A percentile compares a stretch with the other conserved stretches of the same genome.
These are phyloP conservation scores for Trapa incisa DNA, from an alignment of 345 rosid species.

Conservation along the genomic window DNA sequence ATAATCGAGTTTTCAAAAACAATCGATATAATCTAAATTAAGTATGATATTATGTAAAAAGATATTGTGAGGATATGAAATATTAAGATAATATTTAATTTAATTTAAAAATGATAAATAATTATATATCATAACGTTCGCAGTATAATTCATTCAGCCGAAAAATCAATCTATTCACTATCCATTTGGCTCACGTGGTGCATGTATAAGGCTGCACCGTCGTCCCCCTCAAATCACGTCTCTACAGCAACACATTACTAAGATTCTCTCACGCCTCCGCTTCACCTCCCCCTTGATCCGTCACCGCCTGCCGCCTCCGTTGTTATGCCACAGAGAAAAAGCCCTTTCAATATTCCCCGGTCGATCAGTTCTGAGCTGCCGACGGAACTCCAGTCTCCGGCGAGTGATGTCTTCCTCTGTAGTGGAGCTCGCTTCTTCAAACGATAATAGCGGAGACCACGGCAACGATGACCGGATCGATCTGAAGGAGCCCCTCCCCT, in stretches of 20 bases:
- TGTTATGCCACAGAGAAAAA: conserved; percentile 21
- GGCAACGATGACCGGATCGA: conserved; percentile 21
- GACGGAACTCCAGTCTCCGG: too few species aligned
- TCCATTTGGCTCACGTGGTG: conserved; percentile 1
- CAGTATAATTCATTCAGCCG: too few species aligned
- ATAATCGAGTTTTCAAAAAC: too few species aligned
- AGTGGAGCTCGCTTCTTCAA: conserved; percentile 19
- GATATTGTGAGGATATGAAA: too few species aligned
- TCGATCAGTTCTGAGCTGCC: neutral
- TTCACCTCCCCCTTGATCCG: neutral
- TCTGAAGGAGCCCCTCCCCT: conserved; percentile 16
- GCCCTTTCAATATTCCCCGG: conserved; percentile 21
- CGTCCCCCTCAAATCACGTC: neutral
- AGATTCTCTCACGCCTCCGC: neutral
- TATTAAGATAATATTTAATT: too few species aligned
- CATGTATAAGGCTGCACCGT: neutral
- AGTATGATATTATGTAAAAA: too few species aligned
- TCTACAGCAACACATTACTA: neutral
- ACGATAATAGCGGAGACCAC: conserved; percentile 8
- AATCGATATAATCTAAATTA: too few species aligned
- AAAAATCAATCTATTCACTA: too few species aligned
- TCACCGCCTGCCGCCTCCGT: neutral
- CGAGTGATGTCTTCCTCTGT: conserved; percentile 25
- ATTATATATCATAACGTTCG: too few species aligned
- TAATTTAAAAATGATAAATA: too few species aligned